A percentile compares a stretch with the other conserved stretches of the same genome.
Conservation (phyloP, 768 basidiomycete genomes). For the Flagelloscypha sp. region DNA sequence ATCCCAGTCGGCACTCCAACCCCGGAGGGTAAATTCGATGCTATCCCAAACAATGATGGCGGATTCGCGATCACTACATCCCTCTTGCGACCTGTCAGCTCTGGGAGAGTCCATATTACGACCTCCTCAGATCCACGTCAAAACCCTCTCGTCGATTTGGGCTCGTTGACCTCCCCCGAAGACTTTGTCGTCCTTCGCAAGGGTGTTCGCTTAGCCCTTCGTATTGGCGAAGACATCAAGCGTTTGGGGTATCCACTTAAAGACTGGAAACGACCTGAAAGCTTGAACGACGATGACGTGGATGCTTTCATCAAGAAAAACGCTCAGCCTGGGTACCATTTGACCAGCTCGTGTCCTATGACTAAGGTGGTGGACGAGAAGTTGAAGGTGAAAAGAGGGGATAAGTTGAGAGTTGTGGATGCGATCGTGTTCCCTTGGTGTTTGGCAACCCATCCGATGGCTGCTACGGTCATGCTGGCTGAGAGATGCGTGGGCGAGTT, state of each 20-base stretch:
- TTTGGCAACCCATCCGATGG: conserved; percentile 18
- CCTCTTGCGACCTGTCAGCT: conserved; percentile 14
- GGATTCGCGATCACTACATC: no score
- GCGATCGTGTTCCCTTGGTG: conserved; percentile 18
- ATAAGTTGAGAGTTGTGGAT: conserved; percentile 28
- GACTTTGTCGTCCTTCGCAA: conserved; percentile 15
- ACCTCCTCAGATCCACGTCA: conserved; percentile 17
- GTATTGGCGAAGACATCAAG: conserved; percentile 12
- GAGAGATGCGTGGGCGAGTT: conserved; percentile 26
- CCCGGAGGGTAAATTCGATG: no score
- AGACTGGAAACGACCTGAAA: conserved; percentile 14
- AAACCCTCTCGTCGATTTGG: conserved; percentile 15
- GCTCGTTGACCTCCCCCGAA: conserved; percentile 12
- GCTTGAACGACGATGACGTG: conserved; percentile 14
- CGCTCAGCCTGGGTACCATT: conserved; percentile 18
- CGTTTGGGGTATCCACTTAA: conserved; percentile 10
- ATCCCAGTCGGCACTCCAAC: no score
- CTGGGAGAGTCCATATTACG: no score
- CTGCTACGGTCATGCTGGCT: conserved; percentile 17
- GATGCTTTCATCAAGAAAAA: conserved; percentile 12
- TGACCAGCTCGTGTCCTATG: conserved; percentile 22
- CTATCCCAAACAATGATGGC: no score
- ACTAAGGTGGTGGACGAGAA: conserved; percentile 33
- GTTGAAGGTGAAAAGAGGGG: conserved; percentile 31
- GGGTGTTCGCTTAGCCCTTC: not conserved